These are phyloP conservation scores for Phialophora tarda DNA, from an alignment of 2,329 filamentous ascomycete genomes.

Conservation along the genomic window DNA sequence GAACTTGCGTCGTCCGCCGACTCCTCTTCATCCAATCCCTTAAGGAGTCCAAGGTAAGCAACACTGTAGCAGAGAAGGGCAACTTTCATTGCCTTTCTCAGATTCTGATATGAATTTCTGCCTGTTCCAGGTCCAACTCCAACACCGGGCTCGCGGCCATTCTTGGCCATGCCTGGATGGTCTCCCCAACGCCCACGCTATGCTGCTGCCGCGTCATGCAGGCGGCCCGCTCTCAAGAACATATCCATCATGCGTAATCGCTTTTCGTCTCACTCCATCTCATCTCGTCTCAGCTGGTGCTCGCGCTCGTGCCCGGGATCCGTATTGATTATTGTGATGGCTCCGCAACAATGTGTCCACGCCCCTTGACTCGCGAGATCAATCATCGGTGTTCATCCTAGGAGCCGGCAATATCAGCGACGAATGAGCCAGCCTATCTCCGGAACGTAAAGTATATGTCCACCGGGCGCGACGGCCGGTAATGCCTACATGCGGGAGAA, in stretches of 20 bases:
- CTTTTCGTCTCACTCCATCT: not conserved
- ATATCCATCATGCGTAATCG: conserved; percentile 1
- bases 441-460: not conserved
- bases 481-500: not conserved
- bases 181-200: conserved; percentile 23
- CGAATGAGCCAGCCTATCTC: not conserved
- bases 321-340: not conserved
- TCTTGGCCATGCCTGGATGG: not conserved
- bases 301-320: not conserved
- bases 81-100: not conserved
- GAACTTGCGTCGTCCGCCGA: not conserved
- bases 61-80: not conserved
- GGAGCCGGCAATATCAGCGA: not conserved
- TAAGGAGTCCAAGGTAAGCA: not conserved
- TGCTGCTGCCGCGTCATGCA: conserved; percentile 5
- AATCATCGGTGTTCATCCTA: not conserved
- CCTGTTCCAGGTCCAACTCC: not conserved
- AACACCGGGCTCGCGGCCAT: not conserved
- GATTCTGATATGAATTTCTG: not conserved
- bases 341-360: not conserved
- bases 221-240: not conserved
- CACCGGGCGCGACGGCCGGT: not conserved
- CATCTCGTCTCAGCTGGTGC: not conserved
- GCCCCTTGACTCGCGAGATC: not conserved
- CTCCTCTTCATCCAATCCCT: not conserved